Percentiles rank a stretch among this genome's conserved stretches.
Conservation (phyloP, 1,284 basidiomycete species). For the Leccinum subfulvum region DNA sequence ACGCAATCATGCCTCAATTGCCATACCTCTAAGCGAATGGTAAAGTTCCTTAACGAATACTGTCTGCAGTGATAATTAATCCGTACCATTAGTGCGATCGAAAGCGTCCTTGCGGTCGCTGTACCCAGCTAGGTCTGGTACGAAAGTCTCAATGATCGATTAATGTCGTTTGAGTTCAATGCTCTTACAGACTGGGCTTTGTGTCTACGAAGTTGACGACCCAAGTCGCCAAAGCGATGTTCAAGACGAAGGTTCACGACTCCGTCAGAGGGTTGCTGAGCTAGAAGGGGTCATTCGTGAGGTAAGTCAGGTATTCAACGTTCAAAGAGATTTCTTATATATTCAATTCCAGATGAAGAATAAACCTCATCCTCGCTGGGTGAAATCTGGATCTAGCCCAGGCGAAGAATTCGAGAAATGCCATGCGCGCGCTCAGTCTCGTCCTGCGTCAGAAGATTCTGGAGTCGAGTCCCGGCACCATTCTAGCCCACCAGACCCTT, state of each 20-base stretch:
- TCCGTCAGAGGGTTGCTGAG: conserved; percentile 76
- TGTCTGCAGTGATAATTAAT: conserved; percentile 1
- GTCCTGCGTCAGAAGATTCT: conserved; percentile 15
- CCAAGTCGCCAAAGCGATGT: conserved; percentile 52
- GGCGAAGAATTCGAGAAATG: conserved; percentile 28
- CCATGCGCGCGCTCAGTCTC: conserved; percentile 24
- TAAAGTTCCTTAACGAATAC: conserved; percentile 34
- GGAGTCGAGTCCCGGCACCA: conserved; percentile 5
- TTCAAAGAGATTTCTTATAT: conserved; percentile 6
- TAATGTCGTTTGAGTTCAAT: conserved; percentile 4
- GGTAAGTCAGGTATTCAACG: conserved; percentile 36
- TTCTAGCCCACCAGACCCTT: conserved; percentile 2
- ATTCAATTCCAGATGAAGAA: conserved; percentile 52
- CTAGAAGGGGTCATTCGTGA: conserved; percentile 82
- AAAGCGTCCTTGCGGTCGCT: conserved; percentile 69
- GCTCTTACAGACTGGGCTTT: conserved; percentile 64
- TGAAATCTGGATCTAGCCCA: conserved; percentile 35
- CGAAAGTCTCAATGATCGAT: conserved; percentile 19
- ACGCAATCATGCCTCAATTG: conserved; percentile 68
- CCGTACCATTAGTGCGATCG: conserved; percentile 55
- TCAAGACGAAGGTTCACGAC: conserved; percentile 64
- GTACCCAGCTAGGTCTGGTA: conserved; percentile 72
- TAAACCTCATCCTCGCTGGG: conserved; percentile 70
- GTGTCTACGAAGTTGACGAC: conserved; percentile 83
- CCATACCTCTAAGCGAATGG: conserved; percentile 81